Conservation (phyloP, 345 rosid species). For the Eucalyptus polyanthemos region DNA sequence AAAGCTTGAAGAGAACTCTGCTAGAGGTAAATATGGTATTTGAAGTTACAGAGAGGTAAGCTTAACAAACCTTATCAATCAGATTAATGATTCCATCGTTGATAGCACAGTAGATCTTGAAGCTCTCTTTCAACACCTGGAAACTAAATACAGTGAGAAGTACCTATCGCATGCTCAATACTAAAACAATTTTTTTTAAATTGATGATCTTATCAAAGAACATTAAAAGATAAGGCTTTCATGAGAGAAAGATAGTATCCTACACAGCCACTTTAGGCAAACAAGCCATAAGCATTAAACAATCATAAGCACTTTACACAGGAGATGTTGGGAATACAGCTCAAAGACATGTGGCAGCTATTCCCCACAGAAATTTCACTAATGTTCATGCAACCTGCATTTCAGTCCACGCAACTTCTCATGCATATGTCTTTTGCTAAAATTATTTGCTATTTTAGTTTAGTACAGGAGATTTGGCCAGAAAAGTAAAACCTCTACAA, state of each 20-base stretch:
- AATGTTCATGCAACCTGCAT: not conserved
- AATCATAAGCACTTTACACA: not conserved
- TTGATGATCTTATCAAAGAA: not conserved
- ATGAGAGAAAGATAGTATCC: not conserved
- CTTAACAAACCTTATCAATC: constrained; percentile 70
- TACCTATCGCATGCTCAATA: not conserved
- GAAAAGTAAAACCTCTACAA: not conserved
- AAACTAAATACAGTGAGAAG: not conserved
- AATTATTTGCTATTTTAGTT: not conserved
- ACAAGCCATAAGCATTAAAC: not conserved
- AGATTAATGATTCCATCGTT: constrained; percentile 99
- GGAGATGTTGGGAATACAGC: not conserved
- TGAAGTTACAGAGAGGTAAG: not conserved
- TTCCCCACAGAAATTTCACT: not conserved
- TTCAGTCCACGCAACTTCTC: not conserved
- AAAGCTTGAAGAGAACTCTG: not conserved
- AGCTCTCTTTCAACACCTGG: constrained; percentile 98
- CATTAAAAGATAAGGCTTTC: not conserved
- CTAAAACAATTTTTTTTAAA: not conserved
- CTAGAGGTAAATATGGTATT: not conserved
- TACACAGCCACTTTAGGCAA: not conserved
- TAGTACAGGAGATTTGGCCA: not conserved
- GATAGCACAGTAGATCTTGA: constrained; percentile 89
- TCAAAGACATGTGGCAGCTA: not conserved
- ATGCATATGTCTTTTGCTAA: not conserved